Percentiles rank a stretch among this genome's conserved stretches.
Evolutionary conservation across 495 filamentous ascomycete species (phyloP).

Genomic region (Sporormia fimetaria): DNA sequence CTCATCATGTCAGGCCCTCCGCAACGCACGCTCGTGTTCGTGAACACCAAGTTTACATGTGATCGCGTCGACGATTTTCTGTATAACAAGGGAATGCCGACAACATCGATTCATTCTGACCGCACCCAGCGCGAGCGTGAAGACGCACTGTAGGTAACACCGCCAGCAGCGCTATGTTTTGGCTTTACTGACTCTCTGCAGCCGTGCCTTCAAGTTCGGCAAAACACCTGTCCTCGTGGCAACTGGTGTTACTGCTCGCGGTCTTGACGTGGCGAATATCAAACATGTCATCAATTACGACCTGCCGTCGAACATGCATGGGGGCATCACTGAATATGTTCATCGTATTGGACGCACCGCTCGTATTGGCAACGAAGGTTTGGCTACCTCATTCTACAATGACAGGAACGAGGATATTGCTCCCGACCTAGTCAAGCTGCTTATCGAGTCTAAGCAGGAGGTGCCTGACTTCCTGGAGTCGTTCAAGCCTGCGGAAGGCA

Average conservation of each 20-base stretch:
- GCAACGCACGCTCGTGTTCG: conserved; percentile 80
- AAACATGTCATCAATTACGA: conserved; percentile 92
- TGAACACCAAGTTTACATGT: conserved; percentile 62
- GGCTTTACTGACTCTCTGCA: conserved; percentile 27
- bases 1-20: conserved; percentile 56
- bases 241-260: conserved; percentile 75
- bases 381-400: conserved; percentile 84
- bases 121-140: conserved; percentile 89
- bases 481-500: conserved; percentile 5
- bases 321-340: conserved; percentile 88
- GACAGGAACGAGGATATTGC: conserved; percentile 58
- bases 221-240: conserved; percentile 67
- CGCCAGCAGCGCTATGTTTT: not conserved
- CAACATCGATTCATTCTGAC: conserved; percentile 74
- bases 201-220: conserved; percentile 69
- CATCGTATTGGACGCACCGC: conserved; percentile 95
- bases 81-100: conserved; percentile 65
- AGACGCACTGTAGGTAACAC: conserved; percentile 62
- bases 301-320: conserved; percentile 53
- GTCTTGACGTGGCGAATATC: conserved; percentile 79
- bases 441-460: conserved; percentile 64
- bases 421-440: conserved; percentile 56
- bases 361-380: conserved; percentile 77
- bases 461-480: conserved; percentile 72
- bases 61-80: conserved; percentile 82